Percentiles rank a stretch among this genome's conserved stretches.
These are phyloP conservation scores for Cubamyces sp. DNA, from an alignment of 768 basidiomycete species.

Conservation along the genomic window DNA sequence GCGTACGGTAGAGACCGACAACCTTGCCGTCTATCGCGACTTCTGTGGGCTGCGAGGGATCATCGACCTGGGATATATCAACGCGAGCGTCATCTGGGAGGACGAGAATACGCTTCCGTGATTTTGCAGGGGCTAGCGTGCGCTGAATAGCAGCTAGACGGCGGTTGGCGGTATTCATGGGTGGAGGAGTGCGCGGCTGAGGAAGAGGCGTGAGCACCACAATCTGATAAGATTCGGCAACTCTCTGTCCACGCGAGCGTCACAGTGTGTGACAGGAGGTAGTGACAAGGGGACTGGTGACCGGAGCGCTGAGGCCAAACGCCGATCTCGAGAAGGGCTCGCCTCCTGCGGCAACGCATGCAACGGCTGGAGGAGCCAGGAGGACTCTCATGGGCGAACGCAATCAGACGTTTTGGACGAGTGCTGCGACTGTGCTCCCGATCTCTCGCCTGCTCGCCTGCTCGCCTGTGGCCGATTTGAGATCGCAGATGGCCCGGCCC, in stretches of 20 bases:
- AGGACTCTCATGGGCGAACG: not conserved
- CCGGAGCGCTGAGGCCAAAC: not conserved
- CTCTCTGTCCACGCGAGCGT: not conserved
- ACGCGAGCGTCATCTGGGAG: slow-evolving; percentile 23
- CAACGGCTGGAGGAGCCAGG: not conserved
- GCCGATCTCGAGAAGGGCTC: not conserved
- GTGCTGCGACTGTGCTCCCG: not conserved
- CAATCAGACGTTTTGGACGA: not conserved
- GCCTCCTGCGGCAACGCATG: not conserved
- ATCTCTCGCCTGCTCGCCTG: not conserved
- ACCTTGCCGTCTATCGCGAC: slow-evolving; percentile 21
- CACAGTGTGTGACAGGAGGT: not conserved
- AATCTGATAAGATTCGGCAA: slow-evolving; percentile 24
- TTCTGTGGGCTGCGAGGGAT: slow-evolving; percentile 13
- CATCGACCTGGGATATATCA: slow-evolving; percentile 5
- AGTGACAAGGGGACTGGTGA: too few species aligned
- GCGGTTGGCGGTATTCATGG: slow-evolving; percentile 14
- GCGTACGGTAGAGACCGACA: slow-evolving; percentile 21
- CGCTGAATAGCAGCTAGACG: slow-evolving; percentile 18
- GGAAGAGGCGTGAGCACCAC: slow-evolving; percentile 3
- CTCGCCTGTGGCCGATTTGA: not conserved
- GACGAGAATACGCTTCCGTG: slow-evolving; percentile 15
- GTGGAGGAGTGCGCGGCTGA: not conserved
- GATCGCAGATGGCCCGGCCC: not conserved
- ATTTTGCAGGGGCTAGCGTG: not conserved